Percentiles rank a stretch among this genome's conserved stretches.
phyloP scores from a whole-genome alignment of 192 early-diverging fungal genomes.

The Coemansia sp. region DNA sequence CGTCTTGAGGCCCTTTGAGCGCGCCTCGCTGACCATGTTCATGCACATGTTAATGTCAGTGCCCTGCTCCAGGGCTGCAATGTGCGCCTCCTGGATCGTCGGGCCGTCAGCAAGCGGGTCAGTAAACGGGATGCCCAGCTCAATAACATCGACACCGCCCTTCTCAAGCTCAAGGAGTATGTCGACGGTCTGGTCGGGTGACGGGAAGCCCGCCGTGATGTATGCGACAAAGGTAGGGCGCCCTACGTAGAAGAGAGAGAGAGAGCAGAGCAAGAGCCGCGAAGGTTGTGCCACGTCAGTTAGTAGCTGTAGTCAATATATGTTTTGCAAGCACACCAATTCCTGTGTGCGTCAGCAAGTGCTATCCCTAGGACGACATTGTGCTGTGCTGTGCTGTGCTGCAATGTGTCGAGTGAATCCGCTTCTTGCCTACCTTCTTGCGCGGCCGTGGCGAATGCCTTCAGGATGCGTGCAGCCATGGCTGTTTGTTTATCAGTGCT shows the following conservation, averaged over 20 bases:
- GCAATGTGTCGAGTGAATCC: too few relatives aligned
- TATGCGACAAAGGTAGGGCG: slow-evolving; percentile 90
- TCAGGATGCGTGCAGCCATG: background rate
- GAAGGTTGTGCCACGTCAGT: background rate
- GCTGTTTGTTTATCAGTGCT: too few relatives aligned
- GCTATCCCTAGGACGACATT: too few relatives aligned
- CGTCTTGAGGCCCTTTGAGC: slow-evolving; percentile 74
- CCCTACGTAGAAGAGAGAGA: too few relatives aligned
- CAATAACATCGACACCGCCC: slow-evolving; percentile 94
- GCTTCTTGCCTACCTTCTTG: background rate
- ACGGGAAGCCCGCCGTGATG: slow-evolving; percentile 89
- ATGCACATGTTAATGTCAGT: slow-evolving; percentile 81
- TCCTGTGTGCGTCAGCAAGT: too few relatives aligned
- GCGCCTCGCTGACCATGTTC: slow-evolving; percentile 73
- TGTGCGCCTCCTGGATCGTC: slow-evolving; percentile 85
- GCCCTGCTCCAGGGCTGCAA: slow-evolving; percentile 75
- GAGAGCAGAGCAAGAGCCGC: background rate
- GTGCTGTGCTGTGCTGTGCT: too few relatives aligned
- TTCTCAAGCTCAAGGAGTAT: slow-evolving; percentile 81
- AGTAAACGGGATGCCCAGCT: slow-evolving; percentile 96
- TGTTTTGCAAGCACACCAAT: too few relatives aligned
- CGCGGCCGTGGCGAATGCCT: background rate
- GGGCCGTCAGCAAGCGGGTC: slow-evolving; percentile 98
- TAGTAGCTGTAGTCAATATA: background rate
- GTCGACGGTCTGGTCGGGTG: slow-evolving; percentile 73